Percentiles rank a stretch among this genome's conserved stretches.
Conservation (phyloP, 2,329 filamentous ascomycete genomes). For the Pseudonectria foliicola region DNA sequence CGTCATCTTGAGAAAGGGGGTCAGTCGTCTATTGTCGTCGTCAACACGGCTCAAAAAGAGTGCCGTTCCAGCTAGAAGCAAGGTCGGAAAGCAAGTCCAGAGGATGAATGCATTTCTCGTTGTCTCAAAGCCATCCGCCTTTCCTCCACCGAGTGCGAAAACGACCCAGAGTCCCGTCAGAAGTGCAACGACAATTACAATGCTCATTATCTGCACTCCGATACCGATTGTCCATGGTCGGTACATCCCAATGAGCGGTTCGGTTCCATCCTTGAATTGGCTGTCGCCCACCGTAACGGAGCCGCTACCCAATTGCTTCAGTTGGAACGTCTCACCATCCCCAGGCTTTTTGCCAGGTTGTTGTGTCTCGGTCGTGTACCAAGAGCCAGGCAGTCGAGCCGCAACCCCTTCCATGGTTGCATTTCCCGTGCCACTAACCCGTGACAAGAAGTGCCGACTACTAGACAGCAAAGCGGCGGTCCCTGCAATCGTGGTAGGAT, state of each 20-base stretch:
- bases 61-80: conserved; percentile 13
- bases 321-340: conserved; percentile 15
- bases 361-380: conserved; percentile 20
- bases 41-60: conserved; percentile 20
- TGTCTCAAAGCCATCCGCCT: conserved; percentile 12
- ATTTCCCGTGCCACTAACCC: conserved; percentile 18
- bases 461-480: conserved; percentile 18
- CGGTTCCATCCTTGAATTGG: conserved; percentile 3
- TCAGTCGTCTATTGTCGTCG: conserved; percentile 18
- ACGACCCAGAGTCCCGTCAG: conserved; percentile 16
- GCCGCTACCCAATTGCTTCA: conserved; percentile 18
- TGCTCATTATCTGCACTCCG: conserved; percentile 8
- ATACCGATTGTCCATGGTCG: conserved; percentile 19
- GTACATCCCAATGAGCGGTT: conserved; percentile 12
- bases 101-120: conserved; percentile 13
- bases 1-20: conserved; percentile 19
- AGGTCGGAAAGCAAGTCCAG: conserved; percentile 21
- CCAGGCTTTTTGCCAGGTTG: conserved; percentile 15
- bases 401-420: conserved; percentile 16
- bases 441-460: conserved; percentile 17
- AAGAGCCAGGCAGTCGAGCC: conserved; percentile 18
- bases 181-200: conserved; percentile 10
- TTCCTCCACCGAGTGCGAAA: conserved; percentile 12
- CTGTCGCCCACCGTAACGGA: conserved; percentile 8
- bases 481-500: conserved; percentile 21